These are phyloP conservation scores for Schizosaccharomyces japonicus DNA, from an alignment of 805 yeast genomes.

Conservation along the genomic window DNA sequence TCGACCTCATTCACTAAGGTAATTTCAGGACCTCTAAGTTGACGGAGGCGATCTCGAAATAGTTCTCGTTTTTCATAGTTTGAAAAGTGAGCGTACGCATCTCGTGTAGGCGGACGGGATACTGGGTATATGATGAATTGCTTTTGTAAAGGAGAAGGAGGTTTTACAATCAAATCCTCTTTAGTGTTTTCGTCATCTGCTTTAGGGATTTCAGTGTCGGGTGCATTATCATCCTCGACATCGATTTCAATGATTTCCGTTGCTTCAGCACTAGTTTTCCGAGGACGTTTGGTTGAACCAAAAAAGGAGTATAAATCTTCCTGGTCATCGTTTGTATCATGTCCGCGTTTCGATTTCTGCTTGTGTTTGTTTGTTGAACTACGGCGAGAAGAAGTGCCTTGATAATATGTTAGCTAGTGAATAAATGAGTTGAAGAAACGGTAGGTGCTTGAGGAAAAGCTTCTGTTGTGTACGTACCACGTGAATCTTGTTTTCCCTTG, in stretches of 20 bases:
- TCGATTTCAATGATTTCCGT: too few species aligned
- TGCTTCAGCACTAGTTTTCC: too few species aligned
- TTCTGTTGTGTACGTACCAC: too few species aligned
- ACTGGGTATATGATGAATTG: not conserved
- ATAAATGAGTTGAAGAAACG: too few species aligned
- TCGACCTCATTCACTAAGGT: constrained; percentile 6
- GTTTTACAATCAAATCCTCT: not conserved
- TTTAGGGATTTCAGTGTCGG: too few species aligned
- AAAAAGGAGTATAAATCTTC: not conserved
- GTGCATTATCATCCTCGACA: too few species aligned
- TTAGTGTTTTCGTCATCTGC: too few species aligned
- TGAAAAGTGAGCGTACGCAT: not conserved
- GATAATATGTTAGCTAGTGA: too few species aligned
- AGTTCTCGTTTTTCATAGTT: not conserved
- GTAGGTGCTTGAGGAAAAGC: too few species aligned
- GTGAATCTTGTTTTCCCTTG: too few species aligned
- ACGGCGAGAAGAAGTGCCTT: not conserved
- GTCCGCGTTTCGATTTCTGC: not conserved
- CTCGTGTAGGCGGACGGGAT: too few species aligned
- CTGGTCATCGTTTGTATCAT: not conserved
- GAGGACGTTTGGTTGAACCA: not conserved
- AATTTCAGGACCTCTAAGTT: constrained; percentile 1
- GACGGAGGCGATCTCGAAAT: not conserved
- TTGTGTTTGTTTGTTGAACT: not conserved
- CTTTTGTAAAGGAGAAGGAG: not conserved